Evolutionary conservation across 495 filamentous ascomycete species (phyloP).

Genomic region (Annulohypoxylon nitens): DNA sequence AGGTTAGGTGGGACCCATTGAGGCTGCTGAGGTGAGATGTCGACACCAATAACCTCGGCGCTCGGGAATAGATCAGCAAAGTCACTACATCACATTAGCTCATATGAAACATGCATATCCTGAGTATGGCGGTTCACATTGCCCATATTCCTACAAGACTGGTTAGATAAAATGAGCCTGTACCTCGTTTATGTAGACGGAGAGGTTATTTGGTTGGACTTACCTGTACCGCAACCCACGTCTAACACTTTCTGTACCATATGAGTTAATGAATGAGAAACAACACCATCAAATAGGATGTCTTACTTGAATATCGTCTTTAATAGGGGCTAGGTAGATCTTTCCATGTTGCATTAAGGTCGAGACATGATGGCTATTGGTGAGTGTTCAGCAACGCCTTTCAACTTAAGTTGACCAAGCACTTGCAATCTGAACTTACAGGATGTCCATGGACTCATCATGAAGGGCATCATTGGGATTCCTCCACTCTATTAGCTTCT

Average conservation of each 20-base stretch:
- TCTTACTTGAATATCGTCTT: slow-evolving; percentile 47
- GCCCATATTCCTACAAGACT: slow-evolving; percentile 54
- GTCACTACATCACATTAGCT: slow-evolving; percentile 56
- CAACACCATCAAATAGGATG: not conserved
- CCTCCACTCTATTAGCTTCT: slow-evolving; percentile 39
- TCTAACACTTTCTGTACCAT: slow-evolving; percentile 51
- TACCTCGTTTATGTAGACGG: not conserved
- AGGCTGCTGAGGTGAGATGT: slow-evolving; percentile 67
- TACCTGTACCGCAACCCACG: slow-evolving; percentile 56
- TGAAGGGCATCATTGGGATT: slow-evolving; percentile 55
- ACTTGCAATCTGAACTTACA: slow-evolving; percentile 29
- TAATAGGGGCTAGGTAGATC: slow-evolving; percentile 57
- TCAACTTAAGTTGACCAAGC: not conserved
- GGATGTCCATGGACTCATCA: slow-evolving; percentile 54
- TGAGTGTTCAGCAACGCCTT: not conserved
- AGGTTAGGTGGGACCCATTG: slow-evolving; percentile 64
- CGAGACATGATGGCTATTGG: slow-evolving; percentile 51
- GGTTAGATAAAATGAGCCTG: not conserved
- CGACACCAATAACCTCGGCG: slow-evolving; percentile 68
- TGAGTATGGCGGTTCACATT: slow-evolving; percentile 44
- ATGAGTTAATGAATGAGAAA: slow-evolving; percentile 6
- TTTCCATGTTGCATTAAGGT: slow-evolving; percentile 57
- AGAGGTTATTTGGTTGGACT: slow-evolving; percentile 16
- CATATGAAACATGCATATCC: not conserved
- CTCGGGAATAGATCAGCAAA: slow-evolving; percentile 68